These are phyloP conservation scores for Solanum pimpinellifolium DNA, from an alignment of 257 asterid species.

Conservation along the genomic window DNA sequence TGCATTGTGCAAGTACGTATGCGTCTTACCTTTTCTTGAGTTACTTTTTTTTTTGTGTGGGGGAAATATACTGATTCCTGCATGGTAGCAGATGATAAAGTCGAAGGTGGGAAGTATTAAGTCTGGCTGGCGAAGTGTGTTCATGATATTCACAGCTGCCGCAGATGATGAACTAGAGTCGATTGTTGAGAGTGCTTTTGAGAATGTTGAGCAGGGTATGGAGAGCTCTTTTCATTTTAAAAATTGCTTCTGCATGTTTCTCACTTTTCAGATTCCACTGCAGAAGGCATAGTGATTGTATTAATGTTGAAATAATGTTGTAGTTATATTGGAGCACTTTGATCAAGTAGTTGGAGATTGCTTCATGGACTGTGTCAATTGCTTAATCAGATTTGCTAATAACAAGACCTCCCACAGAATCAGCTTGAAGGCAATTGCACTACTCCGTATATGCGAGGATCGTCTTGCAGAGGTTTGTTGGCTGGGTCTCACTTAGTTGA, in stretches of 20 bases:
- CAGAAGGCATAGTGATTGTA: background rate
- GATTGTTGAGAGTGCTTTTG: slow-evolving; percentile 96
- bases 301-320: slow-evolving; percentile 26
- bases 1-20: slow-evolving; percentile 91
- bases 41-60: background rate
- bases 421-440: slow-evolving; percentile 98
- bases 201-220: slow-evolving; percentile 96
- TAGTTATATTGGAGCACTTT: slow-evolving; percentile 97
- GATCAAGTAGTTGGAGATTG: slow-evolving; percentile 99
- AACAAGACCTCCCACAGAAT: slow-evolving; percentile 81
- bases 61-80: slow-evolving; percentile 12
- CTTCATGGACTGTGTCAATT: slow-evolving; percentile 99
- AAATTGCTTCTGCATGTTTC: slow-evolving; percentile 6
- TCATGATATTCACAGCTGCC: slow-evolving; percentile 98
- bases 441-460: slow-evolving; percentile 99
- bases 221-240: background rate
- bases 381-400: slow-evolving; percentile 97
- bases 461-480: slow-evolving; percentile 95
- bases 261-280: background rate
- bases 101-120: slow-evolving; percentile 98
- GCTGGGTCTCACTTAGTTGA: background rate
- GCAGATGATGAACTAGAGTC: slow-evolving; percentile 91
- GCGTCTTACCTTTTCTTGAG: slow-evolving; percentile 3
- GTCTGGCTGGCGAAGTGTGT: slow-evolving; percentile 99
- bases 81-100: slow-evolving; percentile 79